Evolutionary conservation across 495 filamentous ascomycete species (phyloP).

Genomic region (Podospora conica): DNA sequence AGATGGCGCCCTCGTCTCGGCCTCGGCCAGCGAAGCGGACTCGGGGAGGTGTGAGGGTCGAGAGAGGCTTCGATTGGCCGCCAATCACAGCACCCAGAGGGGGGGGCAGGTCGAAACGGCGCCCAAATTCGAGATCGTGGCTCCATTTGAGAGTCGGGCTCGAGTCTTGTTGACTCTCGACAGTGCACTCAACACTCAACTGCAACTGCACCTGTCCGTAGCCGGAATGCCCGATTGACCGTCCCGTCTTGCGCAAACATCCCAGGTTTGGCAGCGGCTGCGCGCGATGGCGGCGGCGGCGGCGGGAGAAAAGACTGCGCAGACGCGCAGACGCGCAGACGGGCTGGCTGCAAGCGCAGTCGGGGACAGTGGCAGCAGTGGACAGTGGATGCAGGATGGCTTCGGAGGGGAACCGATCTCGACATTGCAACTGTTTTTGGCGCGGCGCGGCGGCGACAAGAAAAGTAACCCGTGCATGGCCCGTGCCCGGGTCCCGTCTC

Average conservation of each 20-base stretch:
- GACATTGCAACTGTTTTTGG: too few species aligned
- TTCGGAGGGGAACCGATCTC: too few species aligned
- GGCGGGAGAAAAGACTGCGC: not conserved
- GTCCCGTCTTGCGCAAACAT: not conserved
- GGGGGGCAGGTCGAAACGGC: slow-evolving; percentile 6
- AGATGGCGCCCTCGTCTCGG: not conserved
- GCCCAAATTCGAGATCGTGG: slow-evolving; percentile 11
- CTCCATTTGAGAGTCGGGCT: slow-evolving; percentile 4
- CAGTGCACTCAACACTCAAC: too few species aligned
- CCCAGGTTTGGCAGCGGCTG: not conserved
- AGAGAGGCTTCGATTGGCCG: not conserved
- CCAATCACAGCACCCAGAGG: slow-evolving; percentile 5
- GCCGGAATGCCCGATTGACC: too few species aligned
- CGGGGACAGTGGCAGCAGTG: too few species aligned
- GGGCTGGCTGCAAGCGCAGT: not conserved
- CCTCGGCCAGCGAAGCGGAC: not conserved
- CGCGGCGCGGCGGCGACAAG: not conserved
- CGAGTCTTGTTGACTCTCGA: not conserved
- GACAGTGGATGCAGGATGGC: too few species aligned
- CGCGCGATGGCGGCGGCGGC: not conserved
- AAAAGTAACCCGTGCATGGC: not conserved
- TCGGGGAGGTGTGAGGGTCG: not conserved
- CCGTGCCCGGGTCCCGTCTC: not conserved
- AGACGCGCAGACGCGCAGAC: not conserved
- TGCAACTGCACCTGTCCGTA: too few species aligned